phyloP scores from a whole-genome alignment of 2,329 filamentous ascomycete genomes.

The Apiospora koreana region DNA sequence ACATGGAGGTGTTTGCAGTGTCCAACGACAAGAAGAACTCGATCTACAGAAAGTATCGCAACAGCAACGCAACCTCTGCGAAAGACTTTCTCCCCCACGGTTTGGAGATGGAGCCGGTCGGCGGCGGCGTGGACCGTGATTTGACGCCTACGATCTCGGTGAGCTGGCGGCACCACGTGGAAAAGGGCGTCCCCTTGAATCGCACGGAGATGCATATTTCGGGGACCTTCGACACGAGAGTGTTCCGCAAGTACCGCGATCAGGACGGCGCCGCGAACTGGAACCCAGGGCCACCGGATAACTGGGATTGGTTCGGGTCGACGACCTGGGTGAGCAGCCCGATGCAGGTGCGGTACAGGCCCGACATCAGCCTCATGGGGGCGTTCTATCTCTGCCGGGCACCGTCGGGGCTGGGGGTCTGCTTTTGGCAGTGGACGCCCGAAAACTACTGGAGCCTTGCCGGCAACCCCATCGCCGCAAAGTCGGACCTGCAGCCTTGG shows the following conservation, averaged over 20 bases:
- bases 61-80: background rate
- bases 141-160: background rate
- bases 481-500: constrained; percentile 8
- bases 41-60: background rate
- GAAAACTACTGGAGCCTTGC: background rate
- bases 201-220: background rate
- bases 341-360: background rate
- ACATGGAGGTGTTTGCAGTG: background rate
- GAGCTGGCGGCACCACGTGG: background rate
- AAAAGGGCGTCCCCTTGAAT: background rate
- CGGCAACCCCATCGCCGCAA: background rate
- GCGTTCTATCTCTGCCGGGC: background rate
- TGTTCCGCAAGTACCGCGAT: background rate
- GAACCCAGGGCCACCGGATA: background rate
- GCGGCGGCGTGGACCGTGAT: background rate
- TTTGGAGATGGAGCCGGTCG: background rate
- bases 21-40: background rate
- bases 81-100: background rate
- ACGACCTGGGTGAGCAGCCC: background rate
- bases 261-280: background rate
- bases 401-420: background rate
- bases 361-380: background rate
- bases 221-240: background rate
- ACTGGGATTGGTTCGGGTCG: background rate
- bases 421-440: background rate